These are phyloP conservation scores for Suillus luteus DNA, from an alignment of 768 basidiomycete genomes.

Conservation along the genomic window DNA sequence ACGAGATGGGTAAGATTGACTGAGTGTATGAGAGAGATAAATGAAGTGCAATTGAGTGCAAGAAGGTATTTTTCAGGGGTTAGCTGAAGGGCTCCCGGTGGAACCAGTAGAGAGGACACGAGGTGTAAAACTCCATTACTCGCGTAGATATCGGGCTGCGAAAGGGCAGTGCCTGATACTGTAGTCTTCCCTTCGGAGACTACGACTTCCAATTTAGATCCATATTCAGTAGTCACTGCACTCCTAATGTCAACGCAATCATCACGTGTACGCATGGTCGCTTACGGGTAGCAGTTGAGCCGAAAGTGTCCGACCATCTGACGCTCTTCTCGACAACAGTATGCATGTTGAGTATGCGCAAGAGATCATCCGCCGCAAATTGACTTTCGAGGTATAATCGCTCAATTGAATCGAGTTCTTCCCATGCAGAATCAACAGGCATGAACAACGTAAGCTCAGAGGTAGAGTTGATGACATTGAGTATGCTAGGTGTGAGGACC, in stretches of 20 bases:
- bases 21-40: slow-evolving; percentile 86
- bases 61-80: slow-evolving; percentile 97
- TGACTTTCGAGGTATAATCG: slow-evolving; percentile 86
- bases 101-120: slow-evolving; percentile 79
- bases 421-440: slow-evolving; percentile 84
- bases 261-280: slow-evolving; percentile 2
- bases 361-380: slow-evolving; percentile 80
- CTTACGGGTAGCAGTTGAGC: slow-evolving; percentile 55
- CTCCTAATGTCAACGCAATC: background rate
- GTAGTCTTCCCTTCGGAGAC: slow-evolving; percentile 54
- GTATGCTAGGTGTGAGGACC: slow-evolving; percentile 64
- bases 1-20: slow-evolving; percentile 72
- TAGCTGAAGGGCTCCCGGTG: slow-evolving; percentile 69
- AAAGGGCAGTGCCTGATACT: slow-evolving; percentile 59
- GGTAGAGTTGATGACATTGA: slow-evolving; percentile 59
- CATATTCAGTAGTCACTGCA: slow-evolving; percentile 71
- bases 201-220: slow-evolving; percentile 61
- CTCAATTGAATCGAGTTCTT: slow-evolving; percentile 74
- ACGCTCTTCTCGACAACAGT: slow-evolving; percentile 61
- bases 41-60: slow-evolving; percentile 86
- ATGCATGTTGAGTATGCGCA: slow-evolving; percentile 78
- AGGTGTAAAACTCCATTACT: slow-evolving; percentile 95
- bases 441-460: slow-evolving; percentile 86
- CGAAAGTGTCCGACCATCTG: slow-evolving; percentile 67
- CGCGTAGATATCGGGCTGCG: slow-evolving; percentile 85